These are phyloP conservation scores for Kwoniella dejecticola DNA, from an alignment of 768 basidiomycete species.

Conservation along the genomic window DNA sequence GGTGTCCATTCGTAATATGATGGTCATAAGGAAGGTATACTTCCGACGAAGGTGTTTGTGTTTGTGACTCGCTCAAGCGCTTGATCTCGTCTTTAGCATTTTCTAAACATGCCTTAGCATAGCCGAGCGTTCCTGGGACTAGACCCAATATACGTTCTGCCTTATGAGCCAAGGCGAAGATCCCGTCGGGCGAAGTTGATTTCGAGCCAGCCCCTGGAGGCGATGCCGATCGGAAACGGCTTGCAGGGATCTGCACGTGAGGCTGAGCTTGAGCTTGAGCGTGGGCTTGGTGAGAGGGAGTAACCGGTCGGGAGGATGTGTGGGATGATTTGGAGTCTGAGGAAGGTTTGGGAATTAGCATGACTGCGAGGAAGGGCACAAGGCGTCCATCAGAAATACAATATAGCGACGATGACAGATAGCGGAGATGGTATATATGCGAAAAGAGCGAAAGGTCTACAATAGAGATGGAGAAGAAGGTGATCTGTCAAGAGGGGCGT, in stretches of 20 bases:
- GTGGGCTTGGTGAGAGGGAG: constrained; percentile 24
- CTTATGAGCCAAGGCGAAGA: constrained; percentile 39
- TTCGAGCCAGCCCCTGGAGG: neutral
- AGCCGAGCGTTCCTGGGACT: constrained; percentile 39
- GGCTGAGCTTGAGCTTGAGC: neutral
- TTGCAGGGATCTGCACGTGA: neutral
- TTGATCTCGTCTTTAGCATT: constrained; percentile 44
- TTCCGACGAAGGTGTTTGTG: no score
- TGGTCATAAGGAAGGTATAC: no score
- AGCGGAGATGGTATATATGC: no score
- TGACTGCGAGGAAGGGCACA: neutral
- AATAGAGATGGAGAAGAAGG: no score
- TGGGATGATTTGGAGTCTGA: constrained; percentile 44
- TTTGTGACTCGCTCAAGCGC: constrained; percentile 20
- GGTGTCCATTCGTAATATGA: no score
- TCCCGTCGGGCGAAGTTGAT: constrained; percentile 1
- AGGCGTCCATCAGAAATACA: neutral
- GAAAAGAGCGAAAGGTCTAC: no score
- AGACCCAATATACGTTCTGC: constrained; percentile 45
- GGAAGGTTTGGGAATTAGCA: neutral
- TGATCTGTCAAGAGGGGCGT: no score
- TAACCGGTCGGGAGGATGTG: constrained; percentile 40
- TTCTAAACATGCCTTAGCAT: constrained; percentile 44
- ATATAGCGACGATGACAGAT: no score
- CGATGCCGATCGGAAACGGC: neutral